Base-by-base conservation (phyloP, 1,139 yeast species). In the Scheffersomyces titani region DNA sequence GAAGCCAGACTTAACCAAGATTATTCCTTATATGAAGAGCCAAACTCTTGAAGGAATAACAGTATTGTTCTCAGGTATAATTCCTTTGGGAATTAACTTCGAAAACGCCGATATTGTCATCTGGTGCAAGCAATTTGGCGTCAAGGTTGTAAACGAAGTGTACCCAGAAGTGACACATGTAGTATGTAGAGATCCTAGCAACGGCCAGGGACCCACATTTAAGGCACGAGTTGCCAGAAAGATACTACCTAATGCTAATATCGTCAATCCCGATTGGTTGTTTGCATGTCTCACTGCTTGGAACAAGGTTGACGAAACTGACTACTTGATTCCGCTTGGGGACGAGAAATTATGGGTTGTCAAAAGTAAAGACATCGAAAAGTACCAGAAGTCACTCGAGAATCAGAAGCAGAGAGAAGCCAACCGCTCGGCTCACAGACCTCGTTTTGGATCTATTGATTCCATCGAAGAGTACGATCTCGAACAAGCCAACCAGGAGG, bases 111-210 rank as follows among this genome's bases (percentile, higher is more conserved):
- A 92, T 69, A 90, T 94, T 53, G 98, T 93, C 1, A 86, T 88
- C 30, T 93, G 98, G 98, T 90, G 94, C 19, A 84, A 85, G 56
- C 91, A 93, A 58, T 94, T 94, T 78, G 99, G 99, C 0, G 98
- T 97, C 0, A 80, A 80, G 6, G 93, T 94, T 9, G 90, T 90
- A 0, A 81, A 87, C 19, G 93, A 91, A 59, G 88, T 90, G 24
- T 81, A 83, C 53, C 85, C 87, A 19, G 78, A 84, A 3, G 94
- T 96, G 1, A 96, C 99, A 0, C 99, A 94, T 72, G 91, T 96
- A 5, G 87, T 94, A 24, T 92, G 98, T 51, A 70, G 82, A 47
- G 89, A 88, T 58, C 88, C 91, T 2, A 54, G 66, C 19, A 60
- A 62, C 16, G 62, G 63, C 3, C 61, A 65, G 5, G 84, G 83